A percentile compares a stretch with the other conserved stretches of the same genome.
Conservation (phyloP, 148 eudicot species). For the Nyssa sinensis region DNA sequence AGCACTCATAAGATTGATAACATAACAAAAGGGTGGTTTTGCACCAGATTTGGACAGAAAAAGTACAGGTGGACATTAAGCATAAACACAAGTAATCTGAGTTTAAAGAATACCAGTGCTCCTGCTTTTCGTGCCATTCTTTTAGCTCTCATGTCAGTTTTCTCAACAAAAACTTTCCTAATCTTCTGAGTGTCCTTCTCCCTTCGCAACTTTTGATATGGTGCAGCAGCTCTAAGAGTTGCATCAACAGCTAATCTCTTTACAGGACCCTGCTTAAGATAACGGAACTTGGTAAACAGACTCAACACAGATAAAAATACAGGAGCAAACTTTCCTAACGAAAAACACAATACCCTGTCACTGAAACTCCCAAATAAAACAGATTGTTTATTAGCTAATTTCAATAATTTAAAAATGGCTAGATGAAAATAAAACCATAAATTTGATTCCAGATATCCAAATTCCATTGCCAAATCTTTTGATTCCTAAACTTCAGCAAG, state of each 20-base stretch:
- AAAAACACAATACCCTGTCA: conserved; percentile 2
- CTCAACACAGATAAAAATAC: conserved; percentile 6
- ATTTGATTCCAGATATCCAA: background rate
- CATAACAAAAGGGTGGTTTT: background rate
- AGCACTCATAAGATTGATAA: background rate
- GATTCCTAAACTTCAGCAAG: background rate
- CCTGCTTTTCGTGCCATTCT: conserved; percentile 99
- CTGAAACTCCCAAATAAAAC: background rate
- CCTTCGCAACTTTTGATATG: conserved; percentile 91
- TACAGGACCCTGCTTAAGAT: conserved; percentile 75
- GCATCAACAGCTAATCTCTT: conserved; percentile 99
- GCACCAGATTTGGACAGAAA: conserved; percentile 6
- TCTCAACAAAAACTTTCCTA: conserved; percentile 94
- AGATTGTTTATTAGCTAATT: conserved; percentile 3
- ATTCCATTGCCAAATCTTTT: background rate
- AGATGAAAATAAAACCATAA: background rate
- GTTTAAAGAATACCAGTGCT: conserved; percentile 64
- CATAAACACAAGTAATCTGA: background rate
- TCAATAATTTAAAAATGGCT: background rate
- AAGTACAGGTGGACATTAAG: background rate
- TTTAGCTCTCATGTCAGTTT: conserved; percentile 96
- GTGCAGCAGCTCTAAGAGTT: conserved; percentile 99
- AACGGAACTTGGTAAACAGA: conserved; percentile 1
- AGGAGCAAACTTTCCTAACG: background rate
- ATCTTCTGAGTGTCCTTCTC: conserved; percentile 58